These are phyloP conservation scores for Cadophora sp. DNA, from an alignment of 2,329 filamentous ascomycete genomes.

Conservation along the genomic window DNA sequence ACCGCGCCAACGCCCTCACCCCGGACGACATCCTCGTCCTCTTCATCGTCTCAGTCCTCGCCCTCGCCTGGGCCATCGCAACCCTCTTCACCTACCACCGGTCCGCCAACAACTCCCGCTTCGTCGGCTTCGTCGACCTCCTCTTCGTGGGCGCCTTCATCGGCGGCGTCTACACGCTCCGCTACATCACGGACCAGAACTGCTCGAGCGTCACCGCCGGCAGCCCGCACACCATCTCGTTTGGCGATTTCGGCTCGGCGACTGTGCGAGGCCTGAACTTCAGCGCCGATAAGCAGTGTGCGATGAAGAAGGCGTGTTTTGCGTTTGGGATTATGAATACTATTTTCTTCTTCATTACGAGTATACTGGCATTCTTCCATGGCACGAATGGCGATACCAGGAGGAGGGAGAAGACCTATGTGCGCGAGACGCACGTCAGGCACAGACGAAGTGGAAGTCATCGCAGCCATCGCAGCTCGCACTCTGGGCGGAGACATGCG, in stretches of 20 bases:
- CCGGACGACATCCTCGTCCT: conserved; percentile 69
- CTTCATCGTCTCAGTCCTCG: conserved; percentile 71
- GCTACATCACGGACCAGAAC: conserved; percentile 65
- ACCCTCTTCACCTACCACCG: conserved; percentile 73
- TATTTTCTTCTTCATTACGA: conserved; percentile 81
- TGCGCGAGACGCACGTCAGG: conserved; percentile 41
- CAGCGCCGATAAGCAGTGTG: conserved; percentile 76
- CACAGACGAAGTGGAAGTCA: conserved; percentile 42
- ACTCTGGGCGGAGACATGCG: conserved; percentile 39
- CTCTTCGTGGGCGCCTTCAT: conserved; percentile 69
- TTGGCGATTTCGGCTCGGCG: conserved; percentile 68
- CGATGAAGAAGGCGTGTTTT: conserved; percentile 90
- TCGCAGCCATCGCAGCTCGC: conserved; percentile 40
- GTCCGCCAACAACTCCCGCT: conserved; percentile 63
- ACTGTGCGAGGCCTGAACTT: conserved; percentile 58
- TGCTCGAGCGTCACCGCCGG: conserved; percentile 66
- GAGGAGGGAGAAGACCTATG: conserved; percentile 33
- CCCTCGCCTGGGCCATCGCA: conserved; percentile 66
- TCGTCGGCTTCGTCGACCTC: conserved; percentile 66
- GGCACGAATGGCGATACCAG: conserved; percentile 23
- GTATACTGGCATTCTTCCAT: conserved; percentile 66
- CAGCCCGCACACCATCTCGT: conserved; percentile 59
- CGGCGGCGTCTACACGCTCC: conserved; percentile 64
- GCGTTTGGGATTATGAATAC: conserved; percentile 90
- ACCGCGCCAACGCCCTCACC: conserved; percentile 61